Evolutionary conservation across 2,329 filamentous ascomycete species (phyloP).

Genomic region (Emergomyces orientalis): DNA sequence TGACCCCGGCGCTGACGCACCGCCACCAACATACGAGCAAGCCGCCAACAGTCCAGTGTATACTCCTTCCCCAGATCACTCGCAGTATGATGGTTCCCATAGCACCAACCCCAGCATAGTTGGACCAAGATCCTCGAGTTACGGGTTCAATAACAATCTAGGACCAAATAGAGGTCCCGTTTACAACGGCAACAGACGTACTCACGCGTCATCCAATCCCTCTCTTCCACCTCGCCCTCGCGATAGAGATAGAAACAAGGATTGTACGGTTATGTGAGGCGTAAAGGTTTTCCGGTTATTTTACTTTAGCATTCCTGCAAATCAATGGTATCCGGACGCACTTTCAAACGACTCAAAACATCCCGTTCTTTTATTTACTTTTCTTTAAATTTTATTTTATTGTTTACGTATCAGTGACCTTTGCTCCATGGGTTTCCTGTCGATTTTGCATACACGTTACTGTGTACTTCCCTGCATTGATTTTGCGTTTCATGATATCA

Average conservation of each 20-base stretch:
- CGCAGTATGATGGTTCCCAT: conserved; percentile 21
- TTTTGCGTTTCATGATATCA: not conserved
- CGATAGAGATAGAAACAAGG: conserved; percentile 31
- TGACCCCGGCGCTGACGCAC: conserved; percentile 41
- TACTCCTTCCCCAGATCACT: conserved; percentile 39
- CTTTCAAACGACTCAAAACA: not conserved
- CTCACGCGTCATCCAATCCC: not conserved
- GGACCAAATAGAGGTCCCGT: not conserved
- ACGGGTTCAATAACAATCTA: conserved; percentile 2
- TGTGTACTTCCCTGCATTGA: not conserved
- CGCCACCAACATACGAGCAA: conserved; percentile 58
- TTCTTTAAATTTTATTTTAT: not conserved
- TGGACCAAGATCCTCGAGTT: conserved; percentile 13
- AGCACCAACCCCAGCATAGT: conserved; percentile 13
- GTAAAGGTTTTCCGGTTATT: not conserved
- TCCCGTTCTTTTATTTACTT: not conserved
- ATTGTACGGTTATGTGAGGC: conserved; percentile 37
- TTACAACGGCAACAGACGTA: not conserved
- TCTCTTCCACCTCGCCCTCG: conserved; percentile 5
- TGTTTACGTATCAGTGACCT: not conserved
- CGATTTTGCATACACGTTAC: not conserved
- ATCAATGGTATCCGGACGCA: not conserved
- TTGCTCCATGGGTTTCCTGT: not conserved
- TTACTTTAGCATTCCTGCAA: not conserved
- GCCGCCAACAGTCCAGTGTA: conserved; percentile 50